These are phyloP conservation scores for Russula foetens DNA, from an alignment of 768 basidiomycete genomes.

Conservation along the genomic window DNA sequence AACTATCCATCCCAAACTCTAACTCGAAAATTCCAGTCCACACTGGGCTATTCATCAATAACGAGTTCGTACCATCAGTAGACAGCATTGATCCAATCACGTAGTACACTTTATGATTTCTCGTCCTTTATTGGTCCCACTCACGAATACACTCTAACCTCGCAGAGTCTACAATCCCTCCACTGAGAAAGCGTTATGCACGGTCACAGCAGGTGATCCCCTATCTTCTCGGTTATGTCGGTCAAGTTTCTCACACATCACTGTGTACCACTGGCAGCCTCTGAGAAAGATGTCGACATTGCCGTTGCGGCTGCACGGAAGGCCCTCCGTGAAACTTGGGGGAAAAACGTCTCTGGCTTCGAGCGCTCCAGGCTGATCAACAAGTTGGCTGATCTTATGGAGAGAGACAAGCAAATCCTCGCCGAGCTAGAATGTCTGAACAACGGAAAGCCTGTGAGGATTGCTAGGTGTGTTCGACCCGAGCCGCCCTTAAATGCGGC, in stretches of 20 bases:
- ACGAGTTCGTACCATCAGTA: constrained; percentile 73
- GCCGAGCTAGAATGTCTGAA: constrained; percentile 82
- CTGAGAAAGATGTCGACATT: constrained; percentile 68
- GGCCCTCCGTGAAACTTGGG: constrained; percentile 84
- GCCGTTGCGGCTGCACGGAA: constrained; percentile 78
- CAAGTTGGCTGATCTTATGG: constrained; percentile 86
- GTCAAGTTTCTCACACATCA: neutral
- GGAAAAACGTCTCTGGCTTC: constrained; percentile 76
- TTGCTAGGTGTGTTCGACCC: constrained; percentile 34
- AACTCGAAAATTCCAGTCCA: constrained; percentile 46
- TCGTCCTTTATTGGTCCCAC: neutral
- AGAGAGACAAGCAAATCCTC: constrained; percentile 72
- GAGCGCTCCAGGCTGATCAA: constrained; percentile 75
- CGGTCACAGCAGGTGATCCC: constrained; percentile 44
- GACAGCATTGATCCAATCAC: constrained; percentile 58
- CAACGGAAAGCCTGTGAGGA: constrained; percentile 82
- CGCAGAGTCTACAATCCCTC: constrained; percentile 49
- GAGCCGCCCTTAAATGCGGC: constrained; percentile 28
- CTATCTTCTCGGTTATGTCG: neutral
- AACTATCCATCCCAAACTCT: constrained; percentile 24
- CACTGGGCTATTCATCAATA: constrained; percentile 88
- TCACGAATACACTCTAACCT: neutral
- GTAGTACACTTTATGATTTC: constrained; percentile 33
- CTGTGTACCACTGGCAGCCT: constrained; percentile 35
- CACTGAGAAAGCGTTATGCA: constrained; percentile 66